Conservation (phyloP, 2,329 filamentous ascomycete genomes). For the Claviceps pazoutovae region DNA sequence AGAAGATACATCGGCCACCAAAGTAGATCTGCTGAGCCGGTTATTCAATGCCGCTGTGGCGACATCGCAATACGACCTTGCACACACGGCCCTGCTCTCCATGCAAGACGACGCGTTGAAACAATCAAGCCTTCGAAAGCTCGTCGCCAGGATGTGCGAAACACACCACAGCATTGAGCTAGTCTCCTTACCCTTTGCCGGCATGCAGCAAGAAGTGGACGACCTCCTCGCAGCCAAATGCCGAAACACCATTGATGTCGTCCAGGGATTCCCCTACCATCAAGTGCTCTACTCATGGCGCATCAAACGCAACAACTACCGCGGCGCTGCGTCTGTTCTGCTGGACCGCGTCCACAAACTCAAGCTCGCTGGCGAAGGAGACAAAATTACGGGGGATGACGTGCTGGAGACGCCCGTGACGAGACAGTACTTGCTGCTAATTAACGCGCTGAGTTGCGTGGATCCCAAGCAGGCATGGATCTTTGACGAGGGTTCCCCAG, state of each 20-base stretch:
- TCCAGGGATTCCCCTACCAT: slow-evolving; percentile 63
- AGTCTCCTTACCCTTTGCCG: slow-evolving; percentile 63
- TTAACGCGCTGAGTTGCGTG: slow-evolving; percentile 84
- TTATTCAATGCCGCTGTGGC: slow-evolving; percentile 73
- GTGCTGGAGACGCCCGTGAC: slow-evolving; percentile 50
- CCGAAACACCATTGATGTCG: slow-evolving; percentile 51
- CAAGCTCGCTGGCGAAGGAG: slow-evolving; percentile 42
- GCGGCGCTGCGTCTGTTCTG: slow-evolving; percentile 55
- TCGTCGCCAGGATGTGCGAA: slow-evolving; percentile 58
- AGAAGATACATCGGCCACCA: slow-evolving; percentile 25
- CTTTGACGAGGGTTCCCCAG: slow-evolving; percentile 26
- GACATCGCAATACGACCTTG: slow-evolving; percentile 66
- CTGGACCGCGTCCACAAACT: slow-evolving; percentile 51
- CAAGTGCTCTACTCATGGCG: slow-evolving; percentile 88
- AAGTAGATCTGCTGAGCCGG: slow-evolving; percentile 63
- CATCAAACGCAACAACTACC: slow-evolving; percentile 71
- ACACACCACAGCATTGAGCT: slow-evolving; percentile 52
- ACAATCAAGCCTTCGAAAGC: slow-evolving; percentile 53
- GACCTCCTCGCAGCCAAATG: slow-evolving; percentile 61
- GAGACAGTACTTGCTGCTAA: slow-evolving; percentile 73
- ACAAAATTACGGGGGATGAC: slow-evolving; percentile 40
- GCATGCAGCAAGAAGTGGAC: slow-evolving; percentile 66
- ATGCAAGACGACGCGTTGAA: slow-evolving; percentile 62
- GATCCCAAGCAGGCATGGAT: slow-evolving; percentile 71
- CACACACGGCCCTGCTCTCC: slow-evolving; percentile 63